Evolutionary conservation across 2,329 filamentous ascomycete genomes (phyloP).

Genomic region (Claviceps sp.): DNA sequence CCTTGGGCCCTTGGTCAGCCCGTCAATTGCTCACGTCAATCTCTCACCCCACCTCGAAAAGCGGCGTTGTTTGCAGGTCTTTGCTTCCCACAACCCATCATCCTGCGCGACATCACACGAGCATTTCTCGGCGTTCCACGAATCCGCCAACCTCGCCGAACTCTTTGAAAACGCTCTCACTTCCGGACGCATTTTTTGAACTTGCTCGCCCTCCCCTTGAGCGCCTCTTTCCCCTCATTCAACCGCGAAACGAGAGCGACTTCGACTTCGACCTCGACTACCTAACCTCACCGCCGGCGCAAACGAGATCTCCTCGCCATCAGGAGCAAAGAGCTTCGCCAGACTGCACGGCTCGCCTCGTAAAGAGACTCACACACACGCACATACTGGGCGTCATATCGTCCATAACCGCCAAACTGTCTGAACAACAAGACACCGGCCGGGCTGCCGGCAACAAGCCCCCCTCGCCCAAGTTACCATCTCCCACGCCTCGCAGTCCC

Average conservation of each 20-base stretch:
- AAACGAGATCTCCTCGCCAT: no score
- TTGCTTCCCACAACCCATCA: neutral
- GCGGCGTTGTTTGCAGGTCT: neutral
- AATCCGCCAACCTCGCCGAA: neutral
- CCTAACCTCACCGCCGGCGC: no score
- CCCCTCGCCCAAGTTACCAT: slow-evolving; percentile 2
- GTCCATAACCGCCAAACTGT: slow-evolving; percentile 27
- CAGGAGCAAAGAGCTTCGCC: no score
- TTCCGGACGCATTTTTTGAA: neutral
- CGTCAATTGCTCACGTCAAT: neutral
- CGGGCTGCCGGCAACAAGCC: slow-evolving; percentile 14
- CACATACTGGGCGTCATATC: neutral
- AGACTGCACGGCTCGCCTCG: no score
- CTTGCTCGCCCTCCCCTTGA: no score
- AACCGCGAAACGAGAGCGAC: no score
- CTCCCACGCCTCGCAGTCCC: slow-evolving; percentile 19
- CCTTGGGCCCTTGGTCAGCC: neutral
- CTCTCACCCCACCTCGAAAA: neutral
- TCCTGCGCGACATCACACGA: slow-evolving; percentile 1
- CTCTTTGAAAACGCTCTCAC: no score
- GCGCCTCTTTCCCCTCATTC: no score
- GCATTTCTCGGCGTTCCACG: neutral
- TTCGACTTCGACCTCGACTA: no score
- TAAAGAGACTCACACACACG: neutral
- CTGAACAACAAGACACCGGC: slow-evolving; percentile 23